A percentile compares a stretch with the other conserved stretches of the same genome.
Conservation (phyloP, 108 stramenopile genomes). For the Cylindrotheca closterium region DNA sequence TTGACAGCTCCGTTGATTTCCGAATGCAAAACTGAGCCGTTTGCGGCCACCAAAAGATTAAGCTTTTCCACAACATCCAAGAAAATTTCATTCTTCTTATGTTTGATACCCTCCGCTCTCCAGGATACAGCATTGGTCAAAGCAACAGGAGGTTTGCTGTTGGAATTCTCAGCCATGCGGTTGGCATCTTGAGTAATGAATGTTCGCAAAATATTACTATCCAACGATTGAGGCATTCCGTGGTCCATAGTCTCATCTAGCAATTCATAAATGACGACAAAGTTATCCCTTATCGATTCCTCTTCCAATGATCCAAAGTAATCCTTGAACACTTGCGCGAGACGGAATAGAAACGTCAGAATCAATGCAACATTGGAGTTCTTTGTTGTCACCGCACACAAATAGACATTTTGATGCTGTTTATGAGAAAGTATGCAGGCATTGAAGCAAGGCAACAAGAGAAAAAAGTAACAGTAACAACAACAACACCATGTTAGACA, state of each 20-base stretch:
- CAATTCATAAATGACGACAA: slow-evolving; percentile 98
- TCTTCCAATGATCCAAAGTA: slow-evolving; percentile 98
- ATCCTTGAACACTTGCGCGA: slow-evolving; percentile 93
- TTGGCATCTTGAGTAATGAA: slow-evolving; percentile 97
- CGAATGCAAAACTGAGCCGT: slow-evolving; percentile 93
- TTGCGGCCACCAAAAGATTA: slow-evolving; percentile 95
- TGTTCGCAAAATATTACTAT: slow-evolving; percentile 84
- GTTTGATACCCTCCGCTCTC: slow-evolving; percentile 98
- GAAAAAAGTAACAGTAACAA: too few relatives aligned
- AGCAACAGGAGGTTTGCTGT: slow-evolving; percentile 91
- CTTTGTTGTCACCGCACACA: slow-evolving; percentile 94
- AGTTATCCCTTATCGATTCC: slow-evolving; percentile 98
- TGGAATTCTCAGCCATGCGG: slow-evolving; percentile 83
- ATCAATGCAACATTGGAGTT: slow-evolving; percentile 97
- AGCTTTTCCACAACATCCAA: slow-evolving; percentile 99
- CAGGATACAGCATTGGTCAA: slow-evolving; percentile 98
- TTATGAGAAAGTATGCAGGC: too few relatives aligned
- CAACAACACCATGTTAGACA: too few relatives aligned
- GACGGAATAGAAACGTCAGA: slow-evolving; percentile 88
- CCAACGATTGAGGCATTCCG: slow-evolving; percentile 94
- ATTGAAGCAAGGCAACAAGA: too few relatives aligned
- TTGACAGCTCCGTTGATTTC: slow-evolving; percentile 92
- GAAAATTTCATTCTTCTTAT: slow-evolving; percentile 99
- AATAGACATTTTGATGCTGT: slow-evolving; percentile 94
- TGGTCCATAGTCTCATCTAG: slow-evolving; percentile 99